Conservation (phyloP, 2,329 filamentous ascomycete genomes). For the Penicillium polonicum region DNA sequence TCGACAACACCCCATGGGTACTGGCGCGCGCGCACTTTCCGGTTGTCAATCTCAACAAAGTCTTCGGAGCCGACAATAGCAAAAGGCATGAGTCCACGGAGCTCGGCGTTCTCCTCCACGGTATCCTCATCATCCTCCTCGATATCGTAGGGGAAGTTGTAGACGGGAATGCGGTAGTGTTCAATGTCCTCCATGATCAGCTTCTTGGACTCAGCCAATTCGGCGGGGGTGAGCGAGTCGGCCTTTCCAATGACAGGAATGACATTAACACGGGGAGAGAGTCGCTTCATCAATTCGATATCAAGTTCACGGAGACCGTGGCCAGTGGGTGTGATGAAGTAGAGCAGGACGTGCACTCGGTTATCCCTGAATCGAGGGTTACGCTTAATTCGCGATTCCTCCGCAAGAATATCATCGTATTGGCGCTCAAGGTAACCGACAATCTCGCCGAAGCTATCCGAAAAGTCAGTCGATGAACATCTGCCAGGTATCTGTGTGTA, state of each 20-base stretch:
- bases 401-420: conserved; percentile 98
- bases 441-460: conserved; percentile 84
- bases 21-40: conserved; percentile 88
- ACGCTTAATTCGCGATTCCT: conserved; percentile 99
- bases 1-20: conserved; percentile 99
- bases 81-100: conserved; percentile 96
- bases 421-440: conserved; percentile 98
- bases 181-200: conserved; percentile 99
- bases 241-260: conserved; percentile 99
- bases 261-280: conserved; percentile 96
- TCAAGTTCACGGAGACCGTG: conserved; percentile 98
- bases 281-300: conserved; percentile 99
- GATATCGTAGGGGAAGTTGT: conserved; percentile 99
- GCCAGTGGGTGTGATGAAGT: conserved; percentile 98
- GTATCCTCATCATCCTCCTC: conserved; percentile 99
- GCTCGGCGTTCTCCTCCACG: conserved; percentile 97
- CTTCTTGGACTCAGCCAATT: conserved; percentile 99
- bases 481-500: conserved; percentile 12
- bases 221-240: conserved; percentile 91
- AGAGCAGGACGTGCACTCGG: conserved; percentile 94
- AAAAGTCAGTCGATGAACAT: conserved; percentile 26
- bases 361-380: conserved; percentile 99
- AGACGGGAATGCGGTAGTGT: conserved; percentile 98
- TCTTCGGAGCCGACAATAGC: conserved; percentile 98
- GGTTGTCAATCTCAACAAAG: conserved; percentile 86